Conservation (phyloP, 306 rosid genomes). For the Dalbergia cochinchinensis region DNA sequence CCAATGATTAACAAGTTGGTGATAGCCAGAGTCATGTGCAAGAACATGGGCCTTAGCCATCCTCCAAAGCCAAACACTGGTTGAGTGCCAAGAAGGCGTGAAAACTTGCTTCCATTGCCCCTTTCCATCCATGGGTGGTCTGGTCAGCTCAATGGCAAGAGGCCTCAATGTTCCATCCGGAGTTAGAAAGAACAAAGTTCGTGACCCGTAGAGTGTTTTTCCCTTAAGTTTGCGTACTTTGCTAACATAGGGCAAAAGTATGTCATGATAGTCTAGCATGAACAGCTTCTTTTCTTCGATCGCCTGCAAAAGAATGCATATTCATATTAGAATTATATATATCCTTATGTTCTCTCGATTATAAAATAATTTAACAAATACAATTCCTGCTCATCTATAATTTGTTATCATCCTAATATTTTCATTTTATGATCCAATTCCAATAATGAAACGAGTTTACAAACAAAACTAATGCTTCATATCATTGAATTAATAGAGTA, state of each 20-base stretch:
- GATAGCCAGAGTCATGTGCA: slow-evolving; percentile 89
- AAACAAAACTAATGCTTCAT: background rate
- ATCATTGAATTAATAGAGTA: background rate
- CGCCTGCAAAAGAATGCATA: slow-evolving; percentile 55
- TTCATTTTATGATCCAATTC: background rate
- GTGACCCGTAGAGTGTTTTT: slow-evolving; percentile 74
- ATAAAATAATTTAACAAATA: too few species aligned
- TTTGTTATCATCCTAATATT: background rate
- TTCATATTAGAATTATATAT: slow-evolving; percentile 10
- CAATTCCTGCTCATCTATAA: background rate
- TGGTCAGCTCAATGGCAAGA: slow-evolving; percentile 76
- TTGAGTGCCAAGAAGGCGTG: slow-evolving; percentile 70
- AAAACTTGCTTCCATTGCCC: slow-evolving; percentile 74
- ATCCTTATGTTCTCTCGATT: too few species aligned
- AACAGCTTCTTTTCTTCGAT: slow-evolving; percentile 65
- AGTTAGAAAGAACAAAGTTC: slow-evolving; percentile 82
- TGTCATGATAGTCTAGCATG: slow-evolving; percentile 82
- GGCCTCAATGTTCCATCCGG: slow-evolving; percentile 69
- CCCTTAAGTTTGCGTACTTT: slow-evolving; percentile 67
- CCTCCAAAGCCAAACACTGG: slow-evolving; percentile 85
- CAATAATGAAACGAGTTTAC: background rate
- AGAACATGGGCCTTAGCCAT: slow-evolving; percentile 86
- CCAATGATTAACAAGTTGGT: slow-evolving; percentile 93
- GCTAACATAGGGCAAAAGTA: slow-evolving; percentile 69
- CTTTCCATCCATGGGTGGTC: slow-evolving; percentile 69